phyloP scores from a whole-genome alignment of 2,329 filamentous ascomycete species.

The Peltaster fructicola region DNA sequence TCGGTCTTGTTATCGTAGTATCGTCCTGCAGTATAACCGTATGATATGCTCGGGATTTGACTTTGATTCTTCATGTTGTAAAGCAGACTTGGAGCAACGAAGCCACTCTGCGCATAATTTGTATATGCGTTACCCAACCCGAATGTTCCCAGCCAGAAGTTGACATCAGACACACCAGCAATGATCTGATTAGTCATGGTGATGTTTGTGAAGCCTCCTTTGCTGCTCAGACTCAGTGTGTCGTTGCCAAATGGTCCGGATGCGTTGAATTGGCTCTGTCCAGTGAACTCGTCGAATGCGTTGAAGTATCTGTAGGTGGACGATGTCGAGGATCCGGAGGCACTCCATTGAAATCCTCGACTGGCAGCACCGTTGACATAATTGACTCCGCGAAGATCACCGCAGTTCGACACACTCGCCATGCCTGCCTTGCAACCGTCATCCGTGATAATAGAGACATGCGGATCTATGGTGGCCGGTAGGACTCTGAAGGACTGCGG shows the following conservation, averaged over 20 bases:
- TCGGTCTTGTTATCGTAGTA: slow-evolving; percentile 6
- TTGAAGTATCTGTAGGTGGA: slow-evolving; percentile 17
- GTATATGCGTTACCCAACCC: slow-evolving; percentile 17
- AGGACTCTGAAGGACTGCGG: slow-evolving; percentile 7
- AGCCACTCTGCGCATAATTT: slow-evolving; percentile 21
- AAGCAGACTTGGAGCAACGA: slow-evolving; percentile 17
- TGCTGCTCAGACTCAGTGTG: slow-evolving; percentile 16
- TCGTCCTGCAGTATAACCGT: slow-evolving; percentile 22
- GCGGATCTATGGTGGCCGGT: slow-evolving; percentile 15
- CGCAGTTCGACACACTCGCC: slow-evolving; percentile 7
- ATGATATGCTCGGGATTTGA: slow-evolving; percentile 20
- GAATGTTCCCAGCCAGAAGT: slow-evolving; percentile 21
- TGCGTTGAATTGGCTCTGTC: slow-evolving; percentile 30
- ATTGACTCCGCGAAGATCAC: slow-evolving; percentile 5
- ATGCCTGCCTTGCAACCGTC: slow-evolving; percentile 17
- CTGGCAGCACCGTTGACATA: slow-evolving; percentile 26
- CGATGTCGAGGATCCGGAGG: too few relatives aligned
- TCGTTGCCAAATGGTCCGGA: slow-evolving; percentile 27
- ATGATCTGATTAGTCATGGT: slow-evolving; percentile 19
- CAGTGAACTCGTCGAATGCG: slow-evolving; percentile 15
- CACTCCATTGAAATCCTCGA: slow-evolving; percentile 10
- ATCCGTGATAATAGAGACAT: slow-evolving; percentile 17
- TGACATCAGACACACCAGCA: slow-evolving; percentile 17
- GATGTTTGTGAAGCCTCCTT: slow-evolving; percentile 1
- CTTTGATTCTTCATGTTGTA: slow-evolving; percentile 4